These are phyloP conservation scores for sunflower (Helianthus annuus) DNA, from an alignment of 129 eudicot genomes.

Conservation along the genomic window DNA sequence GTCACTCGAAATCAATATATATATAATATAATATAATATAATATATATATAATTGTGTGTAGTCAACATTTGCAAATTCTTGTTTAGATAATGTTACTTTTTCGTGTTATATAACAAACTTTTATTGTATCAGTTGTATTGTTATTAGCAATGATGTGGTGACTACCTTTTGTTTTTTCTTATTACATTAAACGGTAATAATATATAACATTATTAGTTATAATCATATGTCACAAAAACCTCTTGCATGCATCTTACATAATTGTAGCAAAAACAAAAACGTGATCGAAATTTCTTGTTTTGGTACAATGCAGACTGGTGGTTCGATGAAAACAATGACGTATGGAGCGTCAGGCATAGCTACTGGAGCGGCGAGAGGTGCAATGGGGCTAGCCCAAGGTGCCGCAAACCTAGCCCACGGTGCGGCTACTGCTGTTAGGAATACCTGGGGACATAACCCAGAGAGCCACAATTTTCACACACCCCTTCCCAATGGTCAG, in stretches of 20 bases:
- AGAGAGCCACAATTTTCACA: conserved; percentile 32
- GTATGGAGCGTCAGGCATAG: conserved; percentile 60
- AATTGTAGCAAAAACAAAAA: too few species aligned
- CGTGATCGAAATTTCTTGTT: background rate
- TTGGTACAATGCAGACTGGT: conserved; percentile 40
- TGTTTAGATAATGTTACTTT: too few species aligned
- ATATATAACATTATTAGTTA: background rate
- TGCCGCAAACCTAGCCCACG: conserved; percentile 63
- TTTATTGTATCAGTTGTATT: too few species aligned
- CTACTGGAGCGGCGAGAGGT: conserved; percentile 59
- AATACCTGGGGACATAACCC: conserved; percentile 44
- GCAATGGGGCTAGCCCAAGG: conserved; percentile 71
- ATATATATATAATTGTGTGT: too few species aligned
- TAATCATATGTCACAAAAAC: background rate
- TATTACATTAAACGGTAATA: background rate
- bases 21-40: too few species aligned
- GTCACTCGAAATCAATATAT: too few species aligned
- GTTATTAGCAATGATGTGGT: too few species aligned
- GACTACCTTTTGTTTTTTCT: too few species aligned
- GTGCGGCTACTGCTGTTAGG: conserved; percentile 61
- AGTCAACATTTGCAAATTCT: too few species aligned
- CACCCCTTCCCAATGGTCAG: conserved; percentile 27
- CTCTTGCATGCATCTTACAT: too few species aligned
- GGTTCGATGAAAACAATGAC: conserved; percentile 68
- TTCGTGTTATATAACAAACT: too few species aligned